Percentiles rank a stretch among this genome's conserved stretches.
Conservation (phyloP, 1,284 basidiomycete genomes). For the Fomitopsis palustris region DNA sequence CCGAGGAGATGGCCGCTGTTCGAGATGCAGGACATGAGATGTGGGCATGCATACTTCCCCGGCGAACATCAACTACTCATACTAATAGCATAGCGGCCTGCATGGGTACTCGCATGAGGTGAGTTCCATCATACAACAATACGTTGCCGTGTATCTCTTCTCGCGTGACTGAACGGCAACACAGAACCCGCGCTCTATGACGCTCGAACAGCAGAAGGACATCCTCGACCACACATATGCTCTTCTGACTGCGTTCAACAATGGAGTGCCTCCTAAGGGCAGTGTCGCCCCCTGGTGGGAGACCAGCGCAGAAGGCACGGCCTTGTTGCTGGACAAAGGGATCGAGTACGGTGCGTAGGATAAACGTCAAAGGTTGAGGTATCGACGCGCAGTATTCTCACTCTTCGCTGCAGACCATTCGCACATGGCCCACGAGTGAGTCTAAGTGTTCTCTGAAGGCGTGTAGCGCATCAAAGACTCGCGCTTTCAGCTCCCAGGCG, state of each 20-base stretch:
- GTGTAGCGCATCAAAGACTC: not conserved
- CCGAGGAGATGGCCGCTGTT: constrained; percentile 60
- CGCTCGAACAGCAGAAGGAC: constrained; percentile 65
- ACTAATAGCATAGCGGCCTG: constrained; percentile 43
- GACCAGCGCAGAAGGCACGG: constrained; percentile 63
- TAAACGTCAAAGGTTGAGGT: not conserved
- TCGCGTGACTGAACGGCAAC: not conserved
- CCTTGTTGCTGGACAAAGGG: constrained; percentile 68
- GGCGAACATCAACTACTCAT: not conserved
- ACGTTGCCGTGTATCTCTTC: too few relatives aligned
- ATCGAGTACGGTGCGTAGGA: constrained; percentile 62
- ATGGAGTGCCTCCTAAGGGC: constrained; percentile 61
- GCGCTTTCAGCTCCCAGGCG: constrained; percentile 51
- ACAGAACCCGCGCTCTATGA: constrained; percentile 64
- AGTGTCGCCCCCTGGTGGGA: constrained; percentile 82
- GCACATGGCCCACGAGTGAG: constrained; percentile 58
- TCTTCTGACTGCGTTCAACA: constrained; percentile 66
- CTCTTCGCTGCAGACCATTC: constrained; percentile 51
- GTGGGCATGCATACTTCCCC: constrained; percentile 28
- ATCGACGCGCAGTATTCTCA: not conserved
- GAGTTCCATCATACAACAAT: too few relatives aligned
- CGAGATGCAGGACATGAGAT: constrained; percentile 73
- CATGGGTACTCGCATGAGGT: constrained; percentile 77
- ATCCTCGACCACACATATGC: constrained; percentile 68
- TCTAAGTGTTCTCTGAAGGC: not conserved